These are phyloP conservation scores for Salix arbutifolia DNA, from an alignment of 345 rosid genomes.

Conservation along the genomic window DNA sequence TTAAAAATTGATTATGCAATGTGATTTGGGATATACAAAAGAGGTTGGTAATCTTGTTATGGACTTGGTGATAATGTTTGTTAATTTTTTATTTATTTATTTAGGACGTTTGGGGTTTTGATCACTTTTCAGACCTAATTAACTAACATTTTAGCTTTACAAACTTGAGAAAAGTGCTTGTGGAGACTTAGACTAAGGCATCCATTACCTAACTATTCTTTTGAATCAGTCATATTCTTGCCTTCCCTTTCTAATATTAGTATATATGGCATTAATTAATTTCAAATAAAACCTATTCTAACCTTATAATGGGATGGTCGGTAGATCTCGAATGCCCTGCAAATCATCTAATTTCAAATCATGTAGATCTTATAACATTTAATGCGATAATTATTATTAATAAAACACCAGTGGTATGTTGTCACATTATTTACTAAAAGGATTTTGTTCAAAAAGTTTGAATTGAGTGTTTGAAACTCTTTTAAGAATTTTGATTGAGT, in stretches of 20 bases:
- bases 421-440: too few species aligned
- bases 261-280: not conserved
- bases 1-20: not conserved
- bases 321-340: too few species aligned
- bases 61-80: slow-evolving; percentile 3
- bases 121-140: slow-evolving; percentile 40
- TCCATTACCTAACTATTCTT: not conserved
- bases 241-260: not conserved
- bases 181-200: slow-evolving; percentile 5
- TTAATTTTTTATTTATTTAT: not conserved
- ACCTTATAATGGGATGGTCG: too few species aligned
- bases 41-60: slow-evolving; percentile 20
- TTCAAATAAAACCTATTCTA: not conserved
- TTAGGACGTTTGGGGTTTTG: slow-evolving; percentile 13
- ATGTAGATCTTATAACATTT: too few species aligned
- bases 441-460: too few species aligned
- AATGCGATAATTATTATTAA: too few species aligned
- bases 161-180: slow-evolving; percentile 21
- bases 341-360: too few species aligned
- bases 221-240: slow-evolving; percentile 1
- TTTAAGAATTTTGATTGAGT: too few species aligned
- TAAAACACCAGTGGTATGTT: too few species aligned
- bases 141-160: slow-evolving; percentile 17
- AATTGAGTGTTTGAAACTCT: too few species aligned
- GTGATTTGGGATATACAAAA: not conserved